Percentiles rank a stretch among this genome's conserved stretches.
phyloP scores from a whole-genome alignment of 176 grass and related monocot species.

The maize (Zea mays) region Zm-B73-REFERENCE-NAM-5.0 NC_050098.1:217385001-217385500 shows the following conservation, averaged over 20 bases:
- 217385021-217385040: conserved; percentile 18
- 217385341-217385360: neutral
- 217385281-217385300: neutral
- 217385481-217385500: neutral
- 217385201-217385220: neutral
- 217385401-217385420: neutral
- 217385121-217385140: neutral
- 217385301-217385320: neutral
- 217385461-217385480: conserved; percentile 31
- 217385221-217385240: neutral
- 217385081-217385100: neutral
- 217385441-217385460: conserved; percentile 33
- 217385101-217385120: neutral
- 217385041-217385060: conserved; percentile 18
- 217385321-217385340: neutral
- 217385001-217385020: conserved; percentile 9
- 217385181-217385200: conserved; percentile 3
- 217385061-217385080: conserved; percentile 24
- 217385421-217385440: neutral
- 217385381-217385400: neutral
- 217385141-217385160: neutral
- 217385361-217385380: neutral
- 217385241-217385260: neutral
- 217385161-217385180: neutral
- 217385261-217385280: conserved; percentile 4